Evolutionary conservation across 2,329 filamentous ascomycete genomes (phyloP).

Genomic region (Sporothrix schenckii): DNA sequence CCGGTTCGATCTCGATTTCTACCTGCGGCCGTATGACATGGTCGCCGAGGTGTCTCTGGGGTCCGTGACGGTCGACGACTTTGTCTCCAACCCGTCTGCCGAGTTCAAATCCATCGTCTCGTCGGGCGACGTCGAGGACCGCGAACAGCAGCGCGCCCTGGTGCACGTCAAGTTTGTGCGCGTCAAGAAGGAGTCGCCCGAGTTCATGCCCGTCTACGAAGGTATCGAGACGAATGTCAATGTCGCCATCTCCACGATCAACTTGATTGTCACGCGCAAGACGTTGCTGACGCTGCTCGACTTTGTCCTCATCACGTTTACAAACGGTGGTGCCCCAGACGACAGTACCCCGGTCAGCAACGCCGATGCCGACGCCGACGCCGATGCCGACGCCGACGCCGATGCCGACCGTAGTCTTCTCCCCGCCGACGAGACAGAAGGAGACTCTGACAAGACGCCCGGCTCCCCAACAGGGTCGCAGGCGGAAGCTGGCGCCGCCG

Average conservation of each 20-base stretch:
- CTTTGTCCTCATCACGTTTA: slow-evolving; percentile 91
- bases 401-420: slow-evolving; percentile 35
- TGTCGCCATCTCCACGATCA: slow-evolving; percentile 90
- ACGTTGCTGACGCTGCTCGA: slow-evolving; percentile 91
- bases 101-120: slow-evolving; percentile 99
- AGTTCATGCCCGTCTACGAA: slow-evolving; percentile 89
- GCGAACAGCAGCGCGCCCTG: slow-evolving; percentile 75
- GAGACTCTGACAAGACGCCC: slow-evolving; percentile 39
- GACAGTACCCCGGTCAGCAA: slow-evolving; percentile 43
- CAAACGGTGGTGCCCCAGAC: slow-evolving; percentile 58
- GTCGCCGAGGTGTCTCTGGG: slow-evolving; percentile 86
- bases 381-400: slow-evolving; percentile 39
- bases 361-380: slow-evolving; percentile 39
- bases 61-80: slow-evolving; percentile 87
- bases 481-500: not conserved
- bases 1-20: slow-evolving; percentile 83
- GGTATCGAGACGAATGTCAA: slow-evolving; percentile 93
- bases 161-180: slow-evolving; percentile 87
- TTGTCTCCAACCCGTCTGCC: slow-evolving; percentile 82
- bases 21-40: slow-evolving; percentile 88
- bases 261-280: slow-evolving; percentile 88
- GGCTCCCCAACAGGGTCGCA: not conserved
- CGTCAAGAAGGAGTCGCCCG: slow-evolving; percentile 87
- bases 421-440: not conserved
- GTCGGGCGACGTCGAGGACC: slow-evolving; percentile 72